Conservation (phyloP, 148 eudicot genomes). For the Limonium bicolor region DNA sequence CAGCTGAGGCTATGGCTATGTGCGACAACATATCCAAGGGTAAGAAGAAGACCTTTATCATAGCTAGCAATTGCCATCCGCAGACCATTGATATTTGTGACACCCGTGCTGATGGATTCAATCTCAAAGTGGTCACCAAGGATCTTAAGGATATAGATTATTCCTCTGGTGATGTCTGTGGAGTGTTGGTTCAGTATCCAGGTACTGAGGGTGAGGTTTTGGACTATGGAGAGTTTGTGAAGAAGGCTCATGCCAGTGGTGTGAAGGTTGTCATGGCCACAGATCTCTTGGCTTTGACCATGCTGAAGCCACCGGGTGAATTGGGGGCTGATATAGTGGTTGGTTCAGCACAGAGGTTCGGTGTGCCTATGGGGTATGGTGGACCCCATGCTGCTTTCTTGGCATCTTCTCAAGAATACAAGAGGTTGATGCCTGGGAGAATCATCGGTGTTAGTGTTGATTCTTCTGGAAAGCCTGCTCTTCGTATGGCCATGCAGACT, state of each 20-base stretch:
- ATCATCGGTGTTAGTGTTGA: conserved; percentile 92
- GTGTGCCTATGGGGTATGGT: conserved; percentile 98
- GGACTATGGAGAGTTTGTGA: conserved; percentile 77
- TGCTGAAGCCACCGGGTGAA: conserved; percentile 94
- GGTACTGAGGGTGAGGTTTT: conserved; percentile 88
- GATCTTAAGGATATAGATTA: conserved; percentile 70
- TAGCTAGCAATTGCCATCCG: conserved; percentile 82
- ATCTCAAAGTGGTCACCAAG: conserved; percentile 40
- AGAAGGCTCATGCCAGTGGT: conserved; percentile 79
- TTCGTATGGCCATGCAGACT: conserved; percentile 98
- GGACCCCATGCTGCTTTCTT: conserved; percentile 97
- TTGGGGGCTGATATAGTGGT: conserved; percentile 85
- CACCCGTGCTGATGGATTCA: conserved; percentile 88
- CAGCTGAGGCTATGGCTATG: conserved; percentile 99
- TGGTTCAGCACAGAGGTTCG: conserved; percentile 97
- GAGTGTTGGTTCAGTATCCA: conserved; percentile 90
- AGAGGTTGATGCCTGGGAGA: conserved; percentile 98
- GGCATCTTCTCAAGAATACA: conserved; percentile 94
- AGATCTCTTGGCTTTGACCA: conserved; percentile 80
- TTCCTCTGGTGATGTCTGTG: conserved; percentile 73
- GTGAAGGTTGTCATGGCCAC: conserved; percentile 93
- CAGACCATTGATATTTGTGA: conserved; percentile 77
- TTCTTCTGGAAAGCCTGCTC: conserved; percentile 72
- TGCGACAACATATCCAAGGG: conserved; percentile 81
- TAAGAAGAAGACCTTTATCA: conserved; percentile 72